Evolutionary conservation across 306 rosid species (phyloP).

Genomic region (Leucaena leucocephala): DNA sequence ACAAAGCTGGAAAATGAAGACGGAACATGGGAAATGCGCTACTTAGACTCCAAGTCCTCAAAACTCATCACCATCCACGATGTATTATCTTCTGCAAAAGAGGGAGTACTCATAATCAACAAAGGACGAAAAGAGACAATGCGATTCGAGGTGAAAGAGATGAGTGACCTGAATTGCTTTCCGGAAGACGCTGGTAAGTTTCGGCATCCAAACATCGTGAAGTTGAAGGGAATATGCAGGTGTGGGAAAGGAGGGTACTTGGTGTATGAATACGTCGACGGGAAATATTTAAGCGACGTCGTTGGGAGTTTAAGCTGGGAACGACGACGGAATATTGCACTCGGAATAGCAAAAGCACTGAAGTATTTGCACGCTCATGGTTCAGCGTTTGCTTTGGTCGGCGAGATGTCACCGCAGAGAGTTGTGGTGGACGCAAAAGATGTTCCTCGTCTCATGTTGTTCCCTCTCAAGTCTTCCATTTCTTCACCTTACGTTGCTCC

Average conservation of each 20-base stretch:
- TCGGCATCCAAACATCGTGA: conserved; percentile 52
- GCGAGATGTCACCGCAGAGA: conserved; percentile 49
- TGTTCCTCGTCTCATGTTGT: conserved; percentile 50
- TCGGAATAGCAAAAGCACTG: conserved; percentile 52
- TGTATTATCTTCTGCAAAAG: conserved; percentile 38
- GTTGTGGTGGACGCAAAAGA: conserved; percentile 47
- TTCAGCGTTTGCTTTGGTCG: conserved; percentile 43
- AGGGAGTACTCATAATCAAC: conserved; percentile 35
- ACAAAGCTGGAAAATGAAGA: conserved; percentile 46
- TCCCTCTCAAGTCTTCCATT: conserved; percentile 46
- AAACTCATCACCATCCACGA: conserved; percentile 48
- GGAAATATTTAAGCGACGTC: conserved; percentile 41
- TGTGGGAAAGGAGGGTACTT: conserved; percentile 49
- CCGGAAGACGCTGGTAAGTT: conserved; percentile 52
- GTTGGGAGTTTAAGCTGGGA: conserved; percentile 55
- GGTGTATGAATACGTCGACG: conserved; percentile 49
- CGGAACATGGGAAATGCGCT: conserved; percentile 58
- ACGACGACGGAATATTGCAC: conserved; percentile 48
- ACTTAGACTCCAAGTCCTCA: conserved; percentile 46
- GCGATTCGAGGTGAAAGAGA: conserved; percentile 48
- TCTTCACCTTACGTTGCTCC: conserved; percentile 52
- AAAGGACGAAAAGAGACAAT: conserved; percentile 26
- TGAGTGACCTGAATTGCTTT: conserved; percentile 33
- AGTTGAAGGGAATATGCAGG: conserved; percentile 50
- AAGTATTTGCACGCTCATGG: conserved; percentile 44